phyloP scores from a whole-genome alignment of 2,329 filamentous ascomycete genomes.

The Stemphylium beticola region DNA sequence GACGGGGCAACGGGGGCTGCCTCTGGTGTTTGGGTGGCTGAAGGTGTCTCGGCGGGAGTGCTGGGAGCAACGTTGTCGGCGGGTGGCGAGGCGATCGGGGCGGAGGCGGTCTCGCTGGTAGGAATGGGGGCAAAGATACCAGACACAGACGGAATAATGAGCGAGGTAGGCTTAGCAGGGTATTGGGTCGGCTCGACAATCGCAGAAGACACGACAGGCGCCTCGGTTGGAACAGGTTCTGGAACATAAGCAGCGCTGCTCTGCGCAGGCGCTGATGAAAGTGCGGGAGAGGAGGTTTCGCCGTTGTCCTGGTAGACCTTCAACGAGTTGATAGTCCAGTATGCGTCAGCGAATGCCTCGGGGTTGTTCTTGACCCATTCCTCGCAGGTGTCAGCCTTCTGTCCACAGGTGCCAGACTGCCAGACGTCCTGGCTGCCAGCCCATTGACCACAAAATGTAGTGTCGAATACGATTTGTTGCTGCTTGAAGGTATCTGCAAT shows the following conservation, averaged over 20 bases:
- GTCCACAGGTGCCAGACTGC: conserved; percentile 64
- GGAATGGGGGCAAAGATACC: conserved; percentile 14
- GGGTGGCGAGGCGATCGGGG: conserved; percentile 8
- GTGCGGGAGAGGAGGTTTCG: conserved; percentile 12
- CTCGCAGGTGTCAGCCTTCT: conserved; percentile 69
- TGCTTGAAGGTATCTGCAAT: conserved; percentile 72
- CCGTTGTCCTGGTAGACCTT: conserved; percentile 49
- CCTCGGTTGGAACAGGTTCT: conserved; percentile 14
- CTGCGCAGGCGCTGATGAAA: conserved; percentile 16
- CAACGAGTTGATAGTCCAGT: conserved; percentile 69
- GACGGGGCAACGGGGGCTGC: conserved; percentile 7
- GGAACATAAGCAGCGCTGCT: conserved; percentile 21
- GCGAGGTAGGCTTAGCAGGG: conserved; percentile 6
- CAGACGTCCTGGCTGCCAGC: conserved; percentile 71
- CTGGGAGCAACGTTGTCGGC: conserved; percentile 1
- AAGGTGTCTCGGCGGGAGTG: conserved; percentile 4
- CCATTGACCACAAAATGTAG: conserved; percentile 88
- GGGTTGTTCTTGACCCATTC: conserved; percentile 77
- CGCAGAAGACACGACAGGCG: conserved; percentile 9
- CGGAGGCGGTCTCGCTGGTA: conserved; percentile 7
- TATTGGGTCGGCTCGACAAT: background rate
- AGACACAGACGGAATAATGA: conserved; percentile 10
- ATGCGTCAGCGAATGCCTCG: conserved; percentile 71
- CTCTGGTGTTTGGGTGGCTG: background rate
- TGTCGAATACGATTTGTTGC: conserved; percentile 81